phyloP scores from a whole-genome alignment of 768 basidiomycete species.

The Amanita exitialis region DNA sequence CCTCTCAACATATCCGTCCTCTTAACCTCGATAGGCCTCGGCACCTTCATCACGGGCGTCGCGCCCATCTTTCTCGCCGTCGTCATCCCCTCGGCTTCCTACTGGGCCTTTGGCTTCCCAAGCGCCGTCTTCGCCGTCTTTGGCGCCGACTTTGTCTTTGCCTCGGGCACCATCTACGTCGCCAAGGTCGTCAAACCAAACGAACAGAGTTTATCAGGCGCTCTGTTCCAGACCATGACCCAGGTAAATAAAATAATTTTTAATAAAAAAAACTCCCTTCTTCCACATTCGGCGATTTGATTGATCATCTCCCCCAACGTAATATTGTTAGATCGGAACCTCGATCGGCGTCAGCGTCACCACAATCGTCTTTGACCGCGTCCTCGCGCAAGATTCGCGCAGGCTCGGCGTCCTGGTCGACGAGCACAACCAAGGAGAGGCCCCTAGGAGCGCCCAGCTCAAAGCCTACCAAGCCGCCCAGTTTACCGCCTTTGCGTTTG shows the following conservation, averaged over 20 bases:
- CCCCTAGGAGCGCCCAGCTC: constrained; percentile 29
- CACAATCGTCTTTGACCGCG: constrained; percentile 60
- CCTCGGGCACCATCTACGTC: constrained; percentile 65
- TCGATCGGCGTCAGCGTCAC: constrained; percentile 62
- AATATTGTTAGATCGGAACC: constrained; percentile 63
- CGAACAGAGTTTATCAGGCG: constrained; percentile 72
- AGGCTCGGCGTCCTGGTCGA: constrained; percentile 21
- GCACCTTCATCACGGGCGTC: constrained; percentile 45
- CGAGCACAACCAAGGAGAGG: constrained; percentile 9
- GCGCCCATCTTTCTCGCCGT: constrained; percentile 62
- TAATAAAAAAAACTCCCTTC: too few relatives aligned
- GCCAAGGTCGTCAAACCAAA: constrained; percentile 55
- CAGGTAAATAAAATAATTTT: too few relatives aligned
- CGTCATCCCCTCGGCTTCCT: constrained; percentile 44
- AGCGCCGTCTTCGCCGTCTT: constrained; percentile 54
- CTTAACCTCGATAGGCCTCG: constrained; percentile 17
- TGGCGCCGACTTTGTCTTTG: constrained; percentile 72
- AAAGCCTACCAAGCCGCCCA: constrained; percentile 50
- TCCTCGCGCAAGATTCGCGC: constrained; percentile 23
- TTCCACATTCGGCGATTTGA: too few relatives aligned
- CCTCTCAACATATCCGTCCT: not conserved
- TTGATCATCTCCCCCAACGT: too few relatives aligned
- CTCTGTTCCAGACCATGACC: constrained; percentile 70
- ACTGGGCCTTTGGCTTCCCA: constrained; percentile 74
- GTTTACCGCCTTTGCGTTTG: constrained; percentile 58